phyloP scores from a whole-genome alignment of 352 stramenopile genomes.

The Pythium scleroteichum region DNA sequence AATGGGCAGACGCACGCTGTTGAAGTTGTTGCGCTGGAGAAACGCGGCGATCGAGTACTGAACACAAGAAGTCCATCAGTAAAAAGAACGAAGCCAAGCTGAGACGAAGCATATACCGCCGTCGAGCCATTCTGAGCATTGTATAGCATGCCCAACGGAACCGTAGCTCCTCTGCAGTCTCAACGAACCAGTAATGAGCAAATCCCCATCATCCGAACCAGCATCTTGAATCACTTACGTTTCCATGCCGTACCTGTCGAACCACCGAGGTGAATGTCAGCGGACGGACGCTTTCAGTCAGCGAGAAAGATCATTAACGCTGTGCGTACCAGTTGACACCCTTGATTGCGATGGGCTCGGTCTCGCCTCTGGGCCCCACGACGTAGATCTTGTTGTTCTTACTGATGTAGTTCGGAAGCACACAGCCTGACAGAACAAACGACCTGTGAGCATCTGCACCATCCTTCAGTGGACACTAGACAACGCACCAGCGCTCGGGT shows the following conservation, averaged over 20 bases:
- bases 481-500: constrained; percentile 34
- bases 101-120: constrained; percentile 21
- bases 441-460: background rate
- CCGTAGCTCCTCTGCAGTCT: constrained; percentile 21
- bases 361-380: constrained; percentile 49
- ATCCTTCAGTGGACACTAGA: background rate
- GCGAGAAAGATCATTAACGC: background rate
- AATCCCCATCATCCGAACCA: too few relatives aligned
- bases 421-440: constrained; percentile 33
- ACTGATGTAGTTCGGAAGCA: constrained; percentile 70
- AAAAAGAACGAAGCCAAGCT: too few relatives aligned
- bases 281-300: background rate
- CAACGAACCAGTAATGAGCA: too few relatives aligned
- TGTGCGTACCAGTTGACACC: constrained; percentile 62
- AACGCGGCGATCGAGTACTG: constrained; percentile 72
- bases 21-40: constrained; percentile 75
- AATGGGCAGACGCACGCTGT: constrained; percentile 66
- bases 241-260: constrained; percentile 44
- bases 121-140: constrained; percentile 60
- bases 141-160: constrained; percentile 45
- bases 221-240: constrained; percentile 34
- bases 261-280: background rate
- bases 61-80: too few relatives aligned
- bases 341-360: constrained; percentile 57
- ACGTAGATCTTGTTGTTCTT: constrained; percentile 66